Evolutionary conservation across 805 yeast species (phyloP), one percentile per base, ranked within the genome.

Genomic region (Blastobotrys chiropterorum): DNA sequence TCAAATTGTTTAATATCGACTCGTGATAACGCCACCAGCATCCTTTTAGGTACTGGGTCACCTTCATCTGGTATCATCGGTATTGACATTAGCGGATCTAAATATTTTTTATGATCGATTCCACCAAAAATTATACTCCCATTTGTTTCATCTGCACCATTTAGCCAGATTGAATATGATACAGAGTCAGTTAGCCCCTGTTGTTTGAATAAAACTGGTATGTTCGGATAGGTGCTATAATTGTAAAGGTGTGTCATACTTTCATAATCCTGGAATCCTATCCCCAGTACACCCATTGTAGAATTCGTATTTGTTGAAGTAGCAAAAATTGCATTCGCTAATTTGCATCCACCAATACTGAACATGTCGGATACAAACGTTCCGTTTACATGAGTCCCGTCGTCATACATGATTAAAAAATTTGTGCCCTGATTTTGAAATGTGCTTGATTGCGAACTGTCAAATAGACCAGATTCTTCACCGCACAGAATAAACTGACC

Each of bases 141-240:
- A 1, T 58, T 38, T 7, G 51, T 49, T 6, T 73, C 60, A n/a
- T 62, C 52, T 2, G 55, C 48, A 15, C 65, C 64, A 52, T 72
- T 68, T 56, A 78, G 66, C 64, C 71, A 78, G 53, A 78, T 66
- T 21, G 81, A 76, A 65, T 75, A 78, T 14, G 76, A 72, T 26
- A 59, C 60, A 45, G 71, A 63, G 44, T 63, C 59, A 56, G 75
- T 77, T 30, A 64, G 49, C 1, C 80, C 80, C 43, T 68, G 75
- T 26, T 67, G 57, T 48, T 75, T 81, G 72, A 87, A 65, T 52
- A 77, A 75, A 41, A 72, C 59, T 0, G 95, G 95, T 47, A 87
- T 68, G 64, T 88, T 87, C 48, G 76, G 73, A 66, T 87, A 87
- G 5, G 34, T 11, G 8, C 8, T 26, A 6, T 26, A 11, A 26